Conservation (phyloP, 345 rosid genomes). For the Excoecaria cochinchinensis region DNA sequence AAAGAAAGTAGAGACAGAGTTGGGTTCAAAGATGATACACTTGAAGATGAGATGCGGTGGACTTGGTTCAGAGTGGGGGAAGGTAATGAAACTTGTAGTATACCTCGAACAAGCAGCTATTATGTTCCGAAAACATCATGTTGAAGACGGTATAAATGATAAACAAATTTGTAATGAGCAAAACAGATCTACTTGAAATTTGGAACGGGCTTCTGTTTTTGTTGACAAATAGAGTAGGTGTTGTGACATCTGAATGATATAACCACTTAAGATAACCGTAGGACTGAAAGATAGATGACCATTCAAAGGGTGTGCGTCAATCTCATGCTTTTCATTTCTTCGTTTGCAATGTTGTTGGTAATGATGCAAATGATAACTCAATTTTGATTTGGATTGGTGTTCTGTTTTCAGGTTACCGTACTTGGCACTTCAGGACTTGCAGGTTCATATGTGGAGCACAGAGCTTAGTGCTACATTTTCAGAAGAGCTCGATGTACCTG, state of each 20-base stretch:
- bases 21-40: conserved; percentile 94
- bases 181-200: not conserved
- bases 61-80: conserved; percentile 89
- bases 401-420: conserved; percentile 63
- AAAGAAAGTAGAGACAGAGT: conserved; percentile 91
- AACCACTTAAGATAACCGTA: not conserved
- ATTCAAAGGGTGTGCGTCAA: not conserved
- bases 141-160: not conserved
- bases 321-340: not conserved
- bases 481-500: not conserved
- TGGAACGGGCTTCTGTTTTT: not conserved
- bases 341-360: not conserved
- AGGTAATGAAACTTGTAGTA: conserved; percentile 48
- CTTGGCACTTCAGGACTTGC: conserved; percentile 92
- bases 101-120: not conserved
- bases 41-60: conserved; percentile 96
- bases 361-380: not conserved
- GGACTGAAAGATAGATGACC: not conserved
- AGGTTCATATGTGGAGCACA: conserved; percentile 85
- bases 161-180: not conserved
- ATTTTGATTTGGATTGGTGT: not conserved
- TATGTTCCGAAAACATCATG: not conserved
- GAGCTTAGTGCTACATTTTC: conserved; percentile 34
- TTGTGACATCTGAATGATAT: not conserved
- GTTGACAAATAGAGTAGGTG: not conserved